A percentile compares a stretch with the other conserved stretches of the same genome.
Evolutionary conservation across 768 basidiomycete species (phyloP).

Genomic region (Strobilomyces dryophilus): DNA sequence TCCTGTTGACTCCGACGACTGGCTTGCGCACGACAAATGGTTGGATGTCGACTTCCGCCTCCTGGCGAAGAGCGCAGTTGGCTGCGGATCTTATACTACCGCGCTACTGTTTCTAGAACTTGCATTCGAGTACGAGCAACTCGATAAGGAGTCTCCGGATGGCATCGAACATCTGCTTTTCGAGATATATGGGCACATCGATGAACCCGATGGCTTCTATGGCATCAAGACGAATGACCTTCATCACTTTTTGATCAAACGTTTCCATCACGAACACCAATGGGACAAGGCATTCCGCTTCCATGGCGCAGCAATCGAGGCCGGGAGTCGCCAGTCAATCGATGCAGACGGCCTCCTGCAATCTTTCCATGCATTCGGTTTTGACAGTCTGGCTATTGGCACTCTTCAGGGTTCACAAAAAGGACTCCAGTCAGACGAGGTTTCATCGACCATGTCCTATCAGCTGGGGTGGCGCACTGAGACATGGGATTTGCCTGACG

Average conservation of each 20-base stretch:
- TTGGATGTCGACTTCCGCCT: conserved; percentile 69
- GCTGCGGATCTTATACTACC: conserved; percentile 83
- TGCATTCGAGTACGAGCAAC: conserved; percentile 47
- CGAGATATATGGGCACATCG: conserved; percentile 91
- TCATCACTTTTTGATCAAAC: conserved; percentile 73
- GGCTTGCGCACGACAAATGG: conserved; percentile 73
- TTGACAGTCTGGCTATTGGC: conserved; percentile 79
- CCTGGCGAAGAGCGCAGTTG: conserved; percentile 68
- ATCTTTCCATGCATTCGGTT: conserved; percentile 86
- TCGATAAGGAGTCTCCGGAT: conserved; percentile 23
- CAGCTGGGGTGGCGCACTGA: conserved; percentile 92
- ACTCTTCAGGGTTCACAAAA: conserved; percentile 47
- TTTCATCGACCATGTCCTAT: conserved; percentile 56
- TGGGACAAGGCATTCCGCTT: conserved; percentile 90
- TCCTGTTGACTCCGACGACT: conserved; percentile 35
- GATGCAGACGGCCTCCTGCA: conserved; percentile 66
- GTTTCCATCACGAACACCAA: conserved; percentile 89
- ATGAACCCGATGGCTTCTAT: conserved; percentile 98
- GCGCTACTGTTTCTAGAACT: conserved; percentile 88
- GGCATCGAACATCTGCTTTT: conserved; percentile 72
- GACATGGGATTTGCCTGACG: conserved; percentile 89
- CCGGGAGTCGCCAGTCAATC: conserved; percentile 37
- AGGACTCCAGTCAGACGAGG: conserved; percentile 24
- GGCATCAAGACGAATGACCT: conserved; percentile 80
- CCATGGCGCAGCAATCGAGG: conserved; percentile 82